Base-by-base conservation (phyloP, 352 stramenopile genomes). In the Saprolegnia parasitica region DNA sequence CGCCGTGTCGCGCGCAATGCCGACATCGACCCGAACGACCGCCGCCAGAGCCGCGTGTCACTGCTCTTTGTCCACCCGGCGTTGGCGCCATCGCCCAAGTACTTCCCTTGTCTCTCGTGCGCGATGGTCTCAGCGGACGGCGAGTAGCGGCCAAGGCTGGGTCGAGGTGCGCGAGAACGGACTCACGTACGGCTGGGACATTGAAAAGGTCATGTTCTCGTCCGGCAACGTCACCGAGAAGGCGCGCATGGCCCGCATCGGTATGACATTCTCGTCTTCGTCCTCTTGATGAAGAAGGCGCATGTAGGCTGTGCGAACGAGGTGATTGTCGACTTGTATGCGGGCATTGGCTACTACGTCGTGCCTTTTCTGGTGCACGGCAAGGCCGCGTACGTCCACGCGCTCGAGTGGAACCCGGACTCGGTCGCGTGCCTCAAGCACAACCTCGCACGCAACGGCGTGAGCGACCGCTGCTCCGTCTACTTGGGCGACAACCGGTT, bases 341-440 rank as follows among this genome's bases (percentile, higher is more conserved):
- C 92, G 42, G 96, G 96, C n/a, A 99, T 99, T 75, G 96, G 96
- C 16, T 99, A 99, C 75, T 99, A 98, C 71, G 94, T 97, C 29
- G 76, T 99, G 21, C 96, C 95, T 0, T 97, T 97, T 58, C 79
- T 98, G 5, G 82, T 98, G 49, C 84, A 97, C 68, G 95, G 89
- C 40, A 86, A 88, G 11, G 95, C 92, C 1, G 72, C 76, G 4
- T 88, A 97, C 63, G 90, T 98, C 1, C 89, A 97, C 62, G 90
- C 93, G 18, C 98, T 93, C 68, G 96, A 99, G 75, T 98, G 95
- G 95, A 98, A 98, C 68, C 86, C 90, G 1, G 81, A 98, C 78
- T 97, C 95, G 46, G 79, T 98, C 1, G 78, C 81, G 56, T 91
- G 91, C 16, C 75, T 99, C 32, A 78, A 76, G 0, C 94, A 93